Evolutionary conservation across 805 yeast genomes (phyloP), one percentile per base, ranked within the genome.

Genomic region (Ogataea chonburiensis): DNA sequence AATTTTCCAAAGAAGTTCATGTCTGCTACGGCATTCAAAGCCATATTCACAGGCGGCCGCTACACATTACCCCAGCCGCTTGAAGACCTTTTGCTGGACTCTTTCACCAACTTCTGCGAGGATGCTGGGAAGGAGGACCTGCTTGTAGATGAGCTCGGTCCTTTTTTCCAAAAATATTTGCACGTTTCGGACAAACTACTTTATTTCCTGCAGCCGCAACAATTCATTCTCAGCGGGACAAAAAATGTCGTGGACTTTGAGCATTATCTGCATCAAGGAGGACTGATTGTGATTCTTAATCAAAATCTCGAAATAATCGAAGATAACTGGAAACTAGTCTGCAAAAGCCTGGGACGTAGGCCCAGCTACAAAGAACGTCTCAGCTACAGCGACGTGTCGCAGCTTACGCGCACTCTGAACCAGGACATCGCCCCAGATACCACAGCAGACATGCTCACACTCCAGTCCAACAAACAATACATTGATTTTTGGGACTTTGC

Each of bases 401-500:
- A 52, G 24, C 35, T 53, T 15, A 34, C 43, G 9, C 21, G 37
- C 5, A 51, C 52, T 9, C 50, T 66, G 5, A 66, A 63, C 17
- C 43, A 49, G 5, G 54, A 52, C 4, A 54, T 63, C 6, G 61
- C 64, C 5, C 59, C 55, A 2, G 39, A 50, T 2, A 44, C 68
- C 3, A 43, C 71, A 7, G 48, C 67, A n/a, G 72, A 68, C 35
- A 73, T 73, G 78, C 52, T 73, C 15, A 62, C 68, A 7, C 59
- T 65, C 9, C 71, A 59, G 14, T 71, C 71, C 0, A 47, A 47
- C n/a, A 56, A 64, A 18, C 52, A 53, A 1, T 52, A 47, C 19
- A 44, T 74, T 14, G 60, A 60, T 4, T 71, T 69, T 38, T 47
- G 63, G 24, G 79, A 75, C 45, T 70, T 75, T 47, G 77, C 71